Base-by-base conservation (phyloP, 805 yeast species). In the Lipomyces spencermartinsiae region DNA sequence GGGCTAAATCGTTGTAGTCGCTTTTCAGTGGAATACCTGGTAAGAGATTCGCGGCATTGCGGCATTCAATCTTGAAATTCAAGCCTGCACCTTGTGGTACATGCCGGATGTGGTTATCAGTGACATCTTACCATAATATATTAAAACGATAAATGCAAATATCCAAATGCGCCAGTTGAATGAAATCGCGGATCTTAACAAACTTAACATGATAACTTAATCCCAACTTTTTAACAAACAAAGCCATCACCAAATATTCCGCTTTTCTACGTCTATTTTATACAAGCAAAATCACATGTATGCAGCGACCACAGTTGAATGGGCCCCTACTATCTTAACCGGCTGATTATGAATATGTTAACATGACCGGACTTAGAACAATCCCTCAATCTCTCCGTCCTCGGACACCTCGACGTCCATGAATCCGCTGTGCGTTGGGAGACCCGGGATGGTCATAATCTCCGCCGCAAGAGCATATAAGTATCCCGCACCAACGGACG, bases 401-500 rank as follows among this genome's bases (percentile, higher is more conserved):
- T 83, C 85, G 78, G 90, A 87, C 64, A 94, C 95, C 80, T 94
- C 99, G 67, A 94, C 97, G 77, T 93, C 91, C 97, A 94, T 92
- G 83, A 91, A 94, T 33, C 98, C 98, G 74, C 96, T 90, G 78
- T 91, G 93, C 9, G 98, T 94, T 65, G 98, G 96, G 77, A 94
- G 83, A 69, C 99, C 99, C 34, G 99, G 99, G 74, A 94, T 93
- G 34, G 99, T 94, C 89, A 90, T 93, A 76, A 94, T 94, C 80
- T 94, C 97, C 65, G 97, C 98, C 19, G 98, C 98, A 74, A 94
- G 84, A 1, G 98, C 98, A 77, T 94, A 95, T 77, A 94, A 84
- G 81, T 94, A 94, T 9, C 98, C 98, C 59, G 98, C 98, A 80
- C 99, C 99, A 65, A 92, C 91, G 49, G 97, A 90, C 54, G 94